phyloP scores from a whole-genome alignment of 2,329 filamentous ascomycete species.

The Penicillium sp. region DNA sequence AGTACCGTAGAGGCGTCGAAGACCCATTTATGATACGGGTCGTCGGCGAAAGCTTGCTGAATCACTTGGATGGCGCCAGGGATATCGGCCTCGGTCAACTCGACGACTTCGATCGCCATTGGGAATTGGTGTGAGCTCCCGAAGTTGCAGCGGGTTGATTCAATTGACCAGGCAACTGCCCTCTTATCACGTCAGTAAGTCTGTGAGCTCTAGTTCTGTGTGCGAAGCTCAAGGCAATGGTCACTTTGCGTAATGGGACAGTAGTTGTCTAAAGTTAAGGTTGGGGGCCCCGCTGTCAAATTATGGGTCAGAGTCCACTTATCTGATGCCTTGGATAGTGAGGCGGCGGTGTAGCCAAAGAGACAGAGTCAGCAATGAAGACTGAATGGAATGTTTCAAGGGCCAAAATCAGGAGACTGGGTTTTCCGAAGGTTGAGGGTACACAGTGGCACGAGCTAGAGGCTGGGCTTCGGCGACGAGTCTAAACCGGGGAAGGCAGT shows the following conservation, averaged over 20 bases:
- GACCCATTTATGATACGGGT: constrained; percentile 67
- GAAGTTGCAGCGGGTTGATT: background rate
- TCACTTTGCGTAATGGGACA: background rate
- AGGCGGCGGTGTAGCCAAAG: no score
- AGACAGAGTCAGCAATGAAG: background rate
- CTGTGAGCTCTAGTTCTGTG: background rate
- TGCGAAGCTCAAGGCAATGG: background rate
- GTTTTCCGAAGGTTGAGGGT: background rate
- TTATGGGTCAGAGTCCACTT: background rate
- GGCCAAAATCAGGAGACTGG: background rate
- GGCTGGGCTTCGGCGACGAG: constrained; percentile 10
- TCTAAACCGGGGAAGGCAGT: constrained; percentile 23
- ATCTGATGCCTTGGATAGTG: background rate
- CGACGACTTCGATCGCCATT: constrained; percentile 57
- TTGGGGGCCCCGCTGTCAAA: background rate
- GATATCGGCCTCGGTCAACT: constrained; percentile 60
- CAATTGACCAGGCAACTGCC: background rate
- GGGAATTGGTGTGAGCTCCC: background rate
- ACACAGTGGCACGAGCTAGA: background rate
- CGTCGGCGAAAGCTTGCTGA: constrained; percentile 63
- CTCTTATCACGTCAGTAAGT: background rate
- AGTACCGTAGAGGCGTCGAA: constrained; percentile 58
- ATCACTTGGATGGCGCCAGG: constrained; percentile 63
- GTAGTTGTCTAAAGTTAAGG: background rate
- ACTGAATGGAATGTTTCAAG: constrained; percentile 2